Conservation (phyloP, 805 yeast species). For the Kurtzmaniella fragi region DNA sequence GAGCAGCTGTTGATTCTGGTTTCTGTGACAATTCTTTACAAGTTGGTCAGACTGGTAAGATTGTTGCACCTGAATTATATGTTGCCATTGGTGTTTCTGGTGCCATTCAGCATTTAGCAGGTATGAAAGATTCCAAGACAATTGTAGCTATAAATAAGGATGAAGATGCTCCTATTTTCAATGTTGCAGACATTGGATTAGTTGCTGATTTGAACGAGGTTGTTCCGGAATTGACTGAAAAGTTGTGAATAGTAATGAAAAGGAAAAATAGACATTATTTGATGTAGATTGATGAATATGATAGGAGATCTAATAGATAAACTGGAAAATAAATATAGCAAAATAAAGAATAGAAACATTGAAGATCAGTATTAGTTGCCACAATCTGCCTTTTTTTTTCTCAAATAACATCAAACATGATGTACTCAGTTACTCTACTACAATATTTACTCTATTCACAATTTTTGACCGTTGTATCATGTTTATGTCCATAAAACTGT, state of each 20-base stretch:
- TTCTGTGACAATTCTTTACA: slow-evolving; percentile 94
- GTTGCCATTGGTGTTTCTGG: slow-evolving; percentile 94
- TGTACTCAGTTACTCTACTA: too few relatives aligned
- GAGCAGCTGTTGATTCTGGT: slow-evolving; percentile 97
- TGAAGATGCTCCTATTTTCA: slow-evolving; percentile 90
- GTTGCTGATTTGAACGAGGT: slow-evolving; percentile 84
- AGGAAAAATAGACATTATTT: neutral
- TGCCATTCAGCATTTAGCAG: slow-evolving; percentile 97
- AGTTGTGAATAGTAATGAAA: slow-evolving; percentile 35
- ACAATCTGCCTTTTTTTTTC: too few relatives aligned
- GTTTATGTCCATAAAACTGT: too few relatives aligned
- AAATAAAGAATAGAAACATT: neutral
- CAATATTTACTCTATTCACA: too few relatives aligned
- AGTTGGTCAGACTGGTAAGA: slow-evolving; percentile 97
- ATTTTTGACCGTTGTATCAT: too few relatives aligned
- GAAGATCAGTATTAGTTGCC: neutral
- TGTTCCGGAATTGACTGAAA: slow-evolving; percentile 85
- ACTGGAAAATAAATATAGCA: neutral
- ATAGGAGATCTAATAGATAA: too few relatives aligned
- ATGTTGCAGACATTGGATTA: slow-evolving; percentile 82
- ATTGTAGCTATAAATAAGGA: slow-evolving; percentile 95
- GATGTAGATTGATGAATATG: too few relatives aligned
- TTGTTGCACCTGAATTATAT: slow-evolving; percentile 93
- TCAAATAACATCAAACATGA: too few relatives aligned
- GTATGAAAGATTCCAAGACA: slow-evolving; percentile 93